Evolutionary conservation across 306 rosid species (phyloP).

Genomic region (Vigna hirtella): DNA sequence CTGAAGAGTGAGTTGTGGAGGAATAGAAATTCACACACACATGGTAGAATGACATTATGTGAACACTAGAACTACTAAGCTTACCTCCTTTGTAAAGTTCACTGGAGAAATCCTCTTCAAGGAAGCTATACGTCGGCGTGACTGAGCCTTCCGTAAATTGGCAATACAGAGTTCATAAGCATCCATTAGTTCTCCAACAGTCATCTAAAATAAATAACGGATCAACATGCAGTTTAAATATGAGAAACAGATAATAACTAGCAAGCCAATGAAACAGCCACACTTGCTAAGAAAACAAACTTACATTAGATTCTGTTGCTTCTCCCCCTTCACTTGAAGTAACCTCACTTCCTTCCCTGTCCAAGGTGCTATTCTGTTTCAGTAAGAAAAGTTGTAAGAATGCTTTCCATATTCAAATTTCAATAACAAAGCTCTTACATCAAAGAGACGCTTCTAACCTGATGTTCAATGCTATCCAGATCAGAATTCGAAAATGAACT

Average conservation of each 20-base stretch:
- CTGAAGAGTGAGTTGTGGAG: conserved; percentile 9
- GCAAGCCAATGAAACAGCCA: conserved; percentile 28
- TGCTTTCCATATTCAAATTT: conserved; percentile 36
- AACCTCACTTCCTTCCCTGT: conserved; percentile 49
- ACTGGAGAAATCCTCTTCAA: conserved; percentile 83
- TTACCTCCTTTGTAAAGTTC: conserved; percentile 89
- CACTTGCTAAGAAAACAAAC: conserved; percentile 40
- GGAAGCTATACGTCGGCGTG: conserved; percentile 66
- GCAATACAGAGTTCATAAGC: conserved; percentile 86
- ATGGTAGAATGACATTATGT: conserved; percentile 17
- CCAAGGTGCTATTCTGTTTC: conserved; percentile 69
- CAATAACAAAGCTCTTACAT: conserved; percentile 40
- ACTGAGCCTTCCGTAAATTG: conserved; percentile 69
- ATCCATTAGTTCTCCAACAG: conserved; percentile 77
- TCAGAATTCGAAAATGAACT: conserved; percentile 60
- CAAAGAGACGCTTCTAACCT: conserved; percentile 61
- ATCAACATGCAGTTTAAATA: conserved; percentile 43
- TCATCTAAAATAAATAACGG: conserved; percentile 67
- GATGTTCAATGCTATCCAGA: conserved; percentile 58
- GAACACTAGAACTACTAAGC: conserved; percentile 23
- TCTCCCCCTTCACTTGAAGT: conserved; percentile 61
- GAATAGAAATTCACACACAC: conserved; percentile 25
- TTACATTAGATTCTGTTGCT: conserved; percentile 65
- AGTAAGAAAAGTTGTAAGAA: conserved; percentile 49
- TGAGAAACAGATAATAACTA: conserved; percentile 35